Base-by-base conservation (phyloP, 2,329 filamentous ascomycete species). In the Penicillium olsonii region DNA sequence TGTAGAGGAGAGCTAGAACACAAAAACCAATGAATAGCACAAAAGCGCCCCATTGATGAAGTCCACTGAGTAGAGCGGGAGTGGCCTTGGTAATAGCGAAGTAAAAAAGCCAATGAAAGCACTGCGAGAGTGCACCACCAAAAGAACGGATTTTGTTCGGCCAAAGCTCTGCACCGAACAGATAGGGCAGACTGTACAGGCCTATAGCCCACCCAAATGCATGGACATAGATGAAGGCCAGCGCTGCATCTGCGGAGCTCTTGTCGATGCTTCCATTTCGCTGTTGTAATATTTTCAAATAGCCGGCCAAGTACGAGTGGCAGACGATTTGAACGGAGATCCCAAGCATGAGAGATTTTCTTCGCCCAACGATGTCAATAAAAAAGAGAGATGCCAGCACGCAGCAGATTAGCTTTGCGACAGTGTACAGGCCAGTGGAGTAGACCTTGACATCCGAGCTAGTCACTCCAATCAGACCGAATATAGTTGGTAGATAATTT, bases 131-230 rank as follows among this genome's bases (percentile, higher is more conserved):
- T 1, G 74, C 69, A 3, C 60, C 64, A 18, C 75, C 73, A 53
- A 76, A 76, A 0, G 74, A 75, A 0, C 75, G 71, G 45, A 77
- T 68, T 5, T 66, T 66, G 51, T 76, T 76, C 4, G 75, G 74
- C 73, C 73, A 78, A 0, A 77, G 52, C 52, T 77, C 75, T 2
- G 63, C 68, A 6, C 69, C 70, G 41, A 78, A 77, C 9, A 77
- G 64, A 43, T 76, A 78, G 0, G 75, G 75, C 0, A 78, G 63
- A 19, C 69, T 64, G 1, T 73, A 56, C 15, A 71, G 66, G 42
- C 68, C 68, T 10, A 69, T 60, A 2, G 68, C 62, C 45, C 74
- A 78, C 14, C 75, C 75, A 49, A 77, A 74, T 0, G 63, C 73
- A 44, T 77, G 75, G 4, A 77, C 57, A 38, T 74, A 78, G 7